Base-by-base conservation (phyloP, 2,329 filamentous ascomycete species). In the Chalaropsis thielavioides region DNA sequence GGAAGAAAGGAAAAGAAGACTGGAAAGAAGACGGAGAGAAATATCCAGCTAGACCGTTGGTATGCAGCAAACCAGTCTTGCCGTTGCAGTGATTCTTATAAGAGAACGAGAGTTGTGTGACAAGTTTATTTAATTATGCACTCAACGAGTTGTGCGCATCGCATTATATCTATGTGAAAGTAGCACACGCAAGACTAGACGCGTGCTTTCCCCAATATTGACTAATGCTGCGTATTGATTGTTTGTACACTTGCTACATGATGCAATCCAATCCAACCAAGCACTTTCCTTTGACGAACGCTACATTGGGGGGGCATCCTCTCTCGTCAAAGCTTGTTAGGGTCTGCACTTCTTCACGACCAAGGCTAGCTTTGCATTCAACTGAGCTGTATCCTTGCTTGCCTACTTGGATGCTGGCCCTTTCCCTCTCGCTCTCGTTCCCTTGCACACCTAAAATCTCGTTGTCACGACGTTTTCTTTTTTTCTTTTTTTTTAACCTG, bases 21-120 rank as follows among this genome's bases (percentile, higher is more conserved):
- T n/a, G 54, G 8, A 31, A 58, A 58, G 6, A 58, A 58, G 31
- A 58, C 54, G 54, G 54, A 38, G 54, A 58, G 54, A 58, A 58
- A 38, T 58, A 35, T 38, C 31, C n/a, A 38, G 31, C 17, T 19
- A 38, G 31, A 17, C 17, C 17, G 15, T 17, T 31, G 54, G 31
- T 27, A 58, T 58, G 54, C 54, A 58, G n/a, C 54, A 58, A 58
- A 38, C 17, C 54, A 58, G 27, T 58, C 54, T 15, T 58, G 54
- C 54, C 54, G 17, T 58, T 58, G 13, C n/a, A 10, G 54, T 38
- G 54, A 58, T 58, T 7, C 54, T 58, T 58, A 31, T 58, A 46
- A n/a, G 15, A 46, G 43, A 46, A 46, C 41, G 35, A 8, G 6
- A n/a, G 43, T 46, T 46, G 43, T n/a, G 3, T n/a, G 19, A 5